Evolutionary conservation across 83 land plant species (phyloP), one percentile per base, ranked within the genome.

Genomic region (Picea mariana): DNA sequence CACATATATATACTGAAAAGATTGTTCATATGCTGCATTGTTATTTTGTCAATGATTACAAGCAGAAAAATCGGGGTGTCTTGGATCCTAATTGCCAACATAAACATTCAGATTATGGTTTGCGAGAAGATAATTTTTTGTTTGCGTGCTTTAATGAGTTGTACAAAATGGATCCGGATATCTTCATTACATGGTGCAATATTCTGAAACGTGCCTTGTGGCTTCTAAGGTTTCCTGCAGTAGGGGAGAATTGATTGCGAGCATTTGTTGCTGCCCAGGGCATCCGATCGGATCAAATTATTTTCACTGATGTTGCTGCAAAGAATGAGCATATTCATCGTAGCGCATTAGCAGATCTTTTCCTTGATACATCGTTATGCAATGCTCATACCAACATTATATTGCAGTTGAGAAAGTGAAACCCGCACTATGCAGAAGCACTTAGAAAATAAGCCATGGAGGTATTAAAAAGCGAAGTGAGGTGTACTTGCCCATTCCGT

Each of bases 21-120:
- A 86, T 98, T 82, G 99, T 98, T 17, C 99, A 96, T 84, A 87
- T 98, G 60, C 97, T 99, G 24, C 97, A 98, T 83, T 98, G 99
- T 69, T 98, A 34, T 34, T 34, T 34, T 34, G 38, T 34, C 38
- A 34, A 34, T 34, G 38, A 34, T 34, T 34, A 34, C 12, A 98
- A 98, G 0, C 92, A 97, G 99, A 96, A 91, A 93, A 96, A 96
- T 73, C 93, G 73, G 7, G 99, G 96, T 89, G 99, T 93, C 9
- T 62, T 98, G 80, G 95, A 98, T 73, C 90, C 93, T 69, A 81
- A 59, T 47, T 90, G 88, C 85, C 90, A 85, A 66, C 99, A 83
- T 73, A 96, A 92, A 82, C 88, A 99, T 42, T 90, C 98, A 72
- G 99, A 95, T 86, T 98, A 98, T 87, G 96, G 97, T 13, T 85